Conservation (phyloP, 2,329 filamentous ascomycete genomes). For the Scopulariopsis brevicaulis region DNA sequence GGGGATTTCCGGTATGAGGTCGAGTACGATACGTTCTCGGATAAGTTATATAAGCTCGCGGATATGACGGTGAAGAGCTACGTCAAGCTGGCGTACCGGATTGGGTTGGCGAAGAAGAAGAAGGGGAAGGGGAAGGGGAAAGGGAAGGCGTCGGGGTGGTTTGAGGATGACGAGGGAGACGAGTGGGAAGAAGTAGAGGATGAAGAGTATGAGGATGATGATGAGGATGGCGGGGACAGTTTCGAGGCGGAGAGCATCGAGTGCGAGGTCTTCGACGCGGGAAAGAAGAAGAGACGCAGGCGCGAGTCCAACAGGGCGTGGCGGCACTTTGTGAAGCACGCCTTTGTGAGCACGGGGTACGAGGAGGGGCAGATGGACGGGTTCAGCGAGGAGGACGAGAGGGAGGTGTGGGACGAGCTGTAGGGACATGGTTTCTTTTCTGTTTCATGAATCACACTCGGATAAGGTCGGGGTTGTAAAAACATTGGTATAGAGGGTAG, state of each 20-base stretch:
- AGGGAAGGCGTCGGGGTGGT: conserved; percentile 2
- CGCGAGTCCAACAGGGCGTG: conserved; percentile 56
- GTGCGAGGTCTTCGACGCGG: conserved; percentile 20
- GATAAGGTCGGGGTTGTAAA: background rate
- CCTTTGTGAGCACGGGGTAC: conserved; percentile 66
- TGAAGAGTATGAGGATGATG: conserved; percentile 13
- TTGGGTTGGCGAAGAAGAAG: conserved; percentile 39
- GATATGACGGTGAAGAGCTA: conserved; percentile 81
- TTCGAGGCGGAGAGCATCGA: conserved; percentile 14
- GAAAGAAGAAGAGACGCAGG: conserved; percentile 38
- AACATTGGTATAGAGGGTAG: background rate
- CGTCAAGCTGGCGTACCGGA: conserved; percentile 67
- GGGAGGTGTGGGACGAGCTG: background rate
- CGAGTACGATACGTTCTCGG: conserved; percentile 76
- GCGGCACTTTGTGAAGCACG: conserved; percentile 65
- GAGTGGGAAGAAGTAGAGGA: conserved; percentile 9
- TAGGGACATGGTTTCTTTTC: background rate
- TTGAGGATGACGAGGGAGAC: conserved; percentile 10
- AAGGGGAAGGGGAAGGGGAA: conserved; percentile 13
- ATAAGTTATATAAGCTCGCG: conserved; percentile 60
- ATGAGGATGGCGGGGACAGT: conserved; percentile 15
- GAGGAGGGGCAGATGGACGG: conserved; percentile 23
- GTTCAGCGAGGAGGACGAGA: background rate
- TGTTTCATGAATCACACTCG: background rate
- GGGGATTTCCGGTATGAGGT: conserved; percentile 63